A percentile compares a stretch with the other conserved stretches of the same genome.
Conservation (phyloP, 139 green algal genomes). For the Eudorina sp. region DNA sequence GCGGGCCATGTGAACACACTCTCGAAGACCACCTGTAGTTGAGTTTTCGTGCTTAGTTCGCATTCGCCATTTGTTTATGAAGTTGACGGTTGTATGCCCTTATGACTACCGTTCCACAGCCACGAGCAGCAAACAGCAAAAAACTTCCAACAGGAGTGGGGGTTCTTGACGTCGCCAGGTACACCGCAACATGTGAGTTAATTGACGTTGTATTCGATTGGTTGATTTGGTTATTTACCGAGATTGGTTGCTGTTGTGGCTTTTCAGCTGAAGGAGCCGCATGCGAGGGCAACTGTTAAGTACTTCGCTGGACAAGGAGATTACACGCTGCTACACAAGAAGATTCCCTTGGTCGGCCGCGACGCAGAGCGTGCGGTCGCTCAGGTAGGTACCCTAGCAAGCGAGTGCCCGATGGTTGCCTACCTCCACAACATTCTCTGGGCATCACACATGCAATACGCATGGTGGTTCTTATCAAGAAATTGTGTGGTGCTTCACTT, state of each 20-base stretch:
- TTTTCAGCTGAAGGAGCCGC: constrained; percentile 11
- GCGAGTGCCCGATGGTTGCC: no score
- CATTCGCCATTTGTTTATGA: neutral
- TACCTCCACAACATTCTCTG: no score
- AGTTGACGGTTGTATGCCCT: no score
- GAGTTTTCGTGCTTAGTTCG: neutral
- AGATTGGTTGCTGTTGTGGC: neutral
- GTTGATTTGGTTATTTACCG: neutral
- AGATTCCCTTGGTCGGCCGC: constrained; percentile 11
- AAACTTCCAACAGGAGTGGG: neutral
- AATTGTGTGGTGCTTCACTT: no score
- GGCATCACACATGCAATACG: no score
- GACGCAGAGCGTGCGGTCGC: constrained; percentile 10
- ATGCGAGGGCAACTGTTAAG: constrained; percentile 23
- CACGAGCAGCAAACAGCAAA: constrained; percentile 17
- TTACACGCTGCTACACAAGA: constrained; percentile 30
- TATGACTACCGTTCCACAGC: neutral
- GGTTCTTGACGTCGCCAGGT: neutral
- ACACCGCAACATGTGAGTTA: constrained; percentile 23
- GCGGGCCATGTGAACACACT: no score
- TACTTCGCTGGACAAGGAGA: neutral
- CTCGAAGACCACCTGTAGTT: no score
- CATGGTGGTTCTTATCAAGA: no score
- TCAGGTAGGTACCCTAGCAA: constrained; percentile 21
- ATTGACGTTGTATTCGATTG: neutral